phyloP scores from a whole-genome alignment of 331 rosid species.

The Rhamnella rubrinervis region DNA sequence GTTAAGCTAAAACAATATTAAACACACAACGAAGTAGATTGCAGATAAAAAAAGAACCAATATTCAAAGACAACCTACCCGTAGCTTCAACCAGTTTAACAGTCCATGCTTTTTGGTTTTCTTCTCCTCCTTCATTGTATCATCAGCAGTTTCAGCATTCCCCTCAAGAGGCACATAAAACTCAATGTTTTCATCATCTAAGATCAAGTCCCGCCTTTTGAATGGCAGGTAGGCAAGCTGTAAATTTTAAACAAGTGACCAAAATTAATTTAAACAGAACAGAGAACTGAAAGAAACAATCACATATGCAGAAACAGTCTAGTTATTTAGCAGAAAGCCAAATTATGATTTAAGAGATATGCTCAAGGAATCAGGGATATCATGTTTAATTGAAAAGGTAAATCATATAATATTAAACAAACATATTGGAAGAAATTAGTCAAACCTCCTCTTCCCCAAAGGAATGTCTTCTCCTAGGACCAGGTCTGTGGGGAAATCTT shows the following conservation, averaged over 20 bases:
- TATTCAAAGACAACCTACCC: constrained; percentile 48
- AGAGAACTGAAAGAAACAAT: background rate
- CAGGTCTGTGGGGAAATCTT: constrained; percentile 65
- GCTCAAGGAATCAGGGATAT: constrained; percentile 7
- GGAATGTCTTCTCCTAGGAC: constrained; percentile 85
- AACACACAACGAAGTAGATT: no score
- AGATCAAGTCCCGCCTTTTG: constrained; percentile 87
- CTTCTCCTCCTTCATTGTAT: constrained; percentile 73
- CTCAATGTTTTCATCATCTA: constrained; percentile 87
- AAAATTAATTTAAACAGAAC: constrained; percentile 10
- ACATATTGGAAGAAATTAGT: constrained; percentile 15
- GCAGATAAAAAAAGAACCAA: background rate
- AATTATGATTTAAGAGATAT: background rate
- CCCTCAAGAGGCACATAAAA: constrained; percentile 72
- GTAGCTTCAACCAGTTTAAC: constrained; percentile 85
- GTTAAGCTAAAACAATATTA: background rate
- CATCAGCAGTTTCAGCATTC: constrained; percentile 55
- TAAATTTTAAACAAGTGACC: constrained; percentile 19
- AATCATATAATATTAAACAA: background rate
- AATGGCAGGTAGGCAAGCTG: constrained; percentile 97
- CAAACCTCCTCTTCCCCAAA: constrained; percentile 99
- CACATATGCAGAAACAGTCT: background rate
- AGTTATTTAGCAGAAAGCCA: background rate
- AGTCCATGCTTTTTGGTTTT: constrained; percentile 89
- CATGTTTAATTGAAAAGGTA: constrained; percentile 3